Evolutionary conservation across 257 asterid genomes (phyloP).

Genomic region (Gynochthodes officinalis): DNA sequence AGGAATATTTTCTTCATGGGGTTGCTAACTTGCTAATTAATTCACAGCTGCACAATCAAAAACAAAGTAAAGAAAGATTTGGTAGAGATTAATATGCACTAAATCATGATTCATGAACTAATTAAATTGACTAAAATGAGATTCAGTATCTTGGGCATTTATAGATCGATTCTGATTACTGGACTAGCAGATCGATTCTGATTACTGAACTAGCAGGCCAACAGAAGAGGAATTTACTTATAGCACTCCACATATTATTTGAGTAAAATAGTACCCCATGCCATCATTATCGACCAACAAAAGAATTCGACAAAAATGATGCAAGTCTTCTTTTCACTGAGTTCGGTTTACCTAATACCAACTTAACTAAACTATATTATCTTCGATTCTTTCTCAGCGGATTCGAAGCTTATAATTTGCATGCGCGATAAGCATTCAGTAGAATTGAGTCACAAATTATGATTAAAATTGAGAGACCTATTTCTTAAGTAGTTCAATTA

Average conservation of each 20-base stretch:
- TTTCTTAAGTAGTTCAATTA: no score
- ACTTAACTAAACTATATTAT: background rate
- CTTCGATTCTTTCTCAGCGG: background rate
- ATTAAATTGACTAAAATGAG: no score
- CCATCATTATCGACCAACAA: no score
- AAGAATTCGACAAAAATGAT: background rate
- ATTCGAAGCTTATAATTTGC: background rate
- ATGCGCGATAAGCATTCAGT: no score
- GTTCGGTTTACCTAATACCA: background rate
- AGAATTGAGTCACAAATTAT: no score
- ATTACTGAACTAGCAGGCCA: no score
- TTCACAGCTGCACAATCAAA: background rate
- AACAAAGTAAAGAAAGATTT: background rate
- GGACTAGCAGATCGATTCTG: no score
- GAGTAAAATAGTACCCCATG: background rate
- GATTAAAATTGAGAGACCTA: no score
- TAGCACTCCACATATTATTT: no score
- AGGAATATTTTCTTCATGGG: slow-evolving; percentile 9
- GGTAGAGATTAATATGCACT: background rate
- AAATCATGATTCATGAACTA: background rate
- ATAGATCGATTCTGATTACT: no score
- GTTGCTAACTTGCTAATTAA: slow-evolving; percentile 1
- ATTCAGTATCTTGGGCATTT: no score
- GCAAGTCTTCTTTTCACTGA: background rate
- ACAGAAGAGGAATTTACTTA: background rate